Base-by-base conservation (phyloP, 1,284 basidiomycete species). In the Neotropicomus parvogracilis region DNA sequence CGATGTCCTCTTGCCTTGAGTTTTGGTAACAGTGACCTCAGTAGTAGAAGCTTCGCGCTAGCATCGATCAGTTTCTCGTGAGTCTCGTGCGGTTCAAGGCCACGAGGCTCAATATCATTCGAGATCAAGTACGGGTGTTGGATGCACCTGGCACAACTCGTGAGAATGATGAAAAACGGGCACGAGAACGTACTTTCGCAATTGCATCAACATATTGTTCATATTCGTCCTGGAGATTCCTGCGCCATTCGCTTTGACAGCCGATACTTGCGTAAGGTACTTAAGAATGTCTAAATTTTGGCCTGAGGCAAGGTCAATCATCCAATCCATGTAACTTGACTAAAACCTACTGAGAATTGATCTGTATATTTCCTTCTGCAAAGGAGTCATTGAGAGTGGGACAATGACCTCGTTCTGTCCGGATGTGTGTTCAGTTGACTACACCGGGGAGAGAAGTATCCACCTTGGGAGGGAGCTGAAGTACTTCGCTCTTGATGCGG, bases 81-180 rank as follows among this genome's bases (percentile, higher is more conserved):
- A 24, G 80, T 78, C 58, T 88, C 85, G 26, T 69, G 68, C 2
- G 68, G 64, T 10, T 79, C 65, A 38, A 94, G 64, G 14, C 78
- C 80, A 38, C 75, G 74, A 39, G 89, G 85, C 59, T 97, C 95
- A 33, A 98, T 85, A 40, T 87, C 84, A 33, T 83, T 76, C 4
- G 82, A 82, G 47, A 90, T 83, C 35, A 97, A 78, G 65, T 98
- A 98, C 0, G 94, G 94, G 66, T 95, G 94, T 68, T 95, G 91
- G 16, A 90, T 68, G 63, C 85, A 88, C 67, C 87, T 89, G 44
- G 54, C 46, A 24, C 47, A 24, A 42, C 44, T 38, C 35, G n/a
- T 48, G n/a, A 51, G 32, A 33, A 49, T 31, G 32, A 32, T 36
- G 12, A 44, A 37, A 37, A 24, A 33, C 16, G 31, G 39, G 36